Percentiles rank a stretch among this genome's conserved stretches.
Evolutionary conservation across 2,329 filamentous ascomycete genomes (phyloP).

Genomic region (Beauveria bassiana): DNA sequence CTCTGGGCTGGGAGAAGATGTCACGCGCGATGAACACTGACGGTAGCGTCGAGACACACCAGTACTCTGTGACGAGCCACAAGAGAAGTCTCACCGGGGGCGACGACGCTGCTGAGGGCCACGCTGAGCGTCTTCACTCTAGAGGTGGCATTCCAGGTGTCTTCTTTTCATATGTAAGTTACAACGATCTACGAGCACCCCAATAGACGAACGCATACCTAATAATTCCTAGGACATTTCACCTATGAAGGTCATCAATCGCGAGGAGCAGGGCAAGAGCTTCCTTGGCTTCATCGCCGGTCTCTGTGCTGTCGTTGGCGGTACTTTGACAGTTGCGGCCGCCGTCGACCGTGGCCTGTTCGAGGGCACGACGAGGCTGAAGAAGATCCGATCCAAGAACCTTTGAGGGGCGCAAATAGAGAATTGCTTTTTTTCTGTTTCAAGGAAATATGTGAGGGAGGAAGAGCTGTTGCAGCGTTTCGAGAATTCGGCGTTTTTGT

Average conservation of each 20-base stretch:
- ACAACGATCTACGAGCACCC: too few species aligned
- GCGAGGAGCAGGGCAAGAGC: constrained; percentile 80
- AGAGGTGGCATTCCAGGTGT: constrained; percentile 90
- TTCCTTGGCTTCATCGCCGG: constrained; percentile 91
- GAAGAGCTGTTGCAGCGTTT: neutral
- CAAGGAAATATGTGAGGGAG: neutral
- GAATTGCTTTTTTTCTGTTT: neutral
- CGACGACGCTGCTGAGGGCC: constrained; percentile 76
- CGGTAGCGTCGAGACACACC: constrained; percentile 91
- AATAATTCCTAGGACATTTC: constrained; percentile 69
- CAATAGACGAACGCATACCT: neutral
- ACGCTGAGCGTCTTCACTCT: constrained; percentile 86
- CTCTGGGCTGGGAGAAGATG: constrained; percentile 75
- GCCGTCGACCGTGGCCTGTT: constrained; percentile 87
- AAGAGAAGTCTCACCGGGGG: constrained; percentile 82
- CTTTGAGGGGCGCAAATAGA: constrained; percentile 28
- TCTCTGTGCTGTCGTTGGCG: constrained; percentile 88
- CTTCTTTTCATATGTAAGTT: constrained; percentile 92
- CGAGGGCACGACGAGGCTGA: constrained; percentile 75
- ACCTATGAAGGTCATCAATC: constrained; percentile 98
- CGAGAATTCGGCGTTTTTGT: constrained; percentile 4
- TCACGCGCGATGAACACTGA: constrained; percentile 47
- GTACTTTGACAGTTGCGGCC: constrained; percentile 90
- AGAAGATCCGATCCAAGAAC: constrained; percentile 71
- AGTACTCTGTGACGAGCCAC: constrained; percentile 97